Base-by-base conservation (phyloP, 257 asterid genomes). In the Verbena officinalis region DNA sequence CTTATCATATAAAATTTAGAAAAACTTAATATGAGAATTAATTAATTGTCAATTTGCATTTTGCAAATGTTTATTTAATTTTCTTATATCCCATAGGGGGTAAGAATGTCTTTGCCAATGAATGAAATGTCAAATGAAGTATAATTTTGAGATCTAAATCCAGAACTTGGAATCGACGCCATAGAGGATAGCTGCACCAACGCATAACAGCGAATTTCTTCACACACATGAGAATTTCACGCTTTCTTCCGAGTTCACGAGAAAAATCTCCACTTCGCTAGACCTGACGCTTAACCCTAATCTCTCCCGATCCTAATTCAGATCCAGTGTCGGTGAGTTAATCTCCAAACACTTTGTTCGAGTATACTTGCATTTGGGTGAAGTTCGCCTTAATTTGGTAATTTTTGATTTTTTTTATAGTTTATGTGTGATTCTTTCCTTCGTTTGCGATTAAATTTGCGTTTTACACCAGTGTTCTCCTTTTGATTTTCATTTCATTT, bases 251-350 rank as follows among this genome's bases (percentile, higher is more conserved):
- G 16, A 59, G 21, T 64, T 49, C 67, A 38, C 54, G 33, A 16
- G 27, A 23, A 11, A 31, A 50, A 36, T 40, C 21, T 24, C 33
- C 19, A 69, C 57, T 42, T 50, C 65, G 20, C 42, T 5, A 15
- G 40, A 50, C 7, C 13, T 64, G 43, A 31, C 48, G 27, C 59
- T 55, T 46, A 57, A 67, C 65, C 70, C 82, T 68, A 27, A 22
- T 62, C n/a, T 24, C 65, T 16, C 24, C 42, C 56, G 33, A 44
- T 67, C 31, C 44, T 36, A 34, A 46, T 52, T 59, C 70, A 63
- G 74, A 63, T 72, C 73, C 40, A 30, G 51, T 54, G 30, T 57
- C 14, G 73, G 78, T 77, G 52, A 15, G 58, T 67, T 56, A n/a
- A 38, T 61, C 59, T 60, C 62, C 60, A 11, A 54, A 33, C 39